Evolutionary conservation across 495 filamentous ascomycete species (phyloP), one percentile per base, ranked within the genome.

Genomic region (Neurospora discreta): DNA sequence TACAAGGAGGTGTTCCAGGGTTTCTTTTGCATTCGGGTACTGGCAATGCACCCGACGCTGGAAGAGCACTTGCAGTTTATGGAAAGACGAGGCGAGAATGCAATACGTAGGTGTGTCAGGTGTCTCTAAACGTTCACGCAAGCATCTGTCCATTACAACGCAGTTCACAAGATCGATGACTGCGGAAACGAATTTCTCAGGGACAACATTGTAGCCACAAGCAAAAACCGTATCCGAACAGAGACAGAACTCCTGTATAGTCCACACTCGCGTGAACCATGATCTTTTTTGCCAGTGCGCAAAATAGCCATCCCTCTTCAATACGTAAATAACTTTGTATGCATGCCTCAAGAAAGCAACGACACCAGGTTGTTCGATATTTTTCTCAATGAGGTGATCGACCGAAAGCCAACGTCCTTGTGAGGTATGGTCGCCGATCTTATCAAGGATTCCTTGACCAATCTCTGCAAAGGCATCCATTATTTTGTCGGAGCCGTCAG

Each of bases 251-350:
- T 78, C 76, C 44, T 81, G 80, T 8, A 80, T 74, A 68, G 78
- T 74, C 78, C 78, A 82, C 9, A 75, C 76, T 2, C 80, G 72
- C 11, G 39, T 52, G 71, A 80, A 81, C 79, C 80, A 81, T 6
- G 46, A 3, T 30, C 46, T 58, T 26, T 16, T 0, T 11, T 1
- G 2, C 46, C 46, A 58, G 46, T 5, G 20, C 10, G 0, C 13
- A 26, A 5, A 52, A 7, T 0, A 52, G 10, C 1, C 0, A 15
- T 52, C 11, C 20, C 1, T 52, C 0, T 26, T 30, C 13, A 58
- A 20, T 16, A 0, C 5, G 8, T 3, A 4, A 3, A 58, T 0
- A 20, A 58, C 46, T 11, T 58, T 16, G 23, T 3, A 58, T 58
- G 46, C 46, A 4, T 58, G 16, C 0, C 11, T 7, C 23, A 58